A percentile compares a stretch with the other conserved stretches of the same genome.
These are phyloP conservation scores for Mycena kentingensis DNA, from an alignment of 768 basidiomycete genomes.

Conservation along the genomic window DNA sequence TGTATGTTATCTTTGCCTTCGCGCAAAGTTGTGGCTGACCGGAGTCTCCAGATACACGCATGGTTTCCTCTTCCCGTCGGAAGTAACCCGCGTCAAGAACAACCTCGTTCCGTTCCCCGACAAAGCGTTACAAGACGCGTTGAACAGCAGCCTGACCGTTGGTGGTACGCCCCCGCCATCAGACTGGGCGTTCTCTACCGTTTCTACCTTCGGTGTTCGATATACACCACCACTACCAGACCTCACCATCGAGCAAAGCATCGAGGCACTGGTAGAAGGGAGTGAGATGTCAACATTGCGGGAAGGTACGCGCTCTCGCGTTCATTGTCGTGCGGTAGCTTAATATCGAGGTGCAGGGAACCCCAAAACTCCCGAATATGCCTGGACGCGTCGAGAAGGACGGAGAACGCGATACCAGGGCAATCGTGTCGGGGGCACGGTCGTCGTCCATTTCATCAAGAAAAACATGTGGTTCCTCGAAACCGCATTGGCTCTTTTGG, in stretches of 20 bases:
- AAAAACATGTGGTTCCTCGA: conserved; percentile 96
- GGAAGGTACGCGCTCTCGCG: conserved; percentile 49
- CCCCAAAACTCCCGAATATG: conserved; percentile 59
- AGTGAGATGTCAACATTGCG: conserved; percentile 75
- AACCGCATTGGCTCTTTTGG: conserved; percentile 85
- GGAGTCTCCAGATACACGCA: conserved; percentile 72
- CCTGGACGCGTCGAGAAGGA: conserved; percentile 77
- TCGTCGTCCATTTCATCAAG: conserved; percentile 98
- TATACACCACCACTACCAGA: conserved; percentile 72
- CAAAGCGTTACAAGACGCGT: conserved; percentile 39
- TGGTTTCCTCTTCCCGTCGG: conserved; percentile 93
- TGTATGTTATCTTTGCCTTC: conserved; percentile 52
- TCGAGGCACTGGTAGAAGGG: conserved; percentile 94
- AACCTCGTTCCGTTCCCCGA: conserved; percentile 57
- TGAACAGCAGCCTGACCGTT: conserved; percentile 29
- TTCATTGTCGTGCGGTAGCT: neutral
- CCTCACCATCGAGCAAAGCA: conserved; percentile 65
- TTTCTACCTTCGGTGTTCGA: conserved; percentile 78
- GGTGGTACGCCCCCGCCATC: conserved; percentile 49
- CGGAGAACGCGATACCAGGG: conserved; percentile 62
- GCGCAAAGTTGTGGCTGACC: conserved; percentile 3
- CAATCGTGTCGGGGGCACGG: conserved; percentile 83
- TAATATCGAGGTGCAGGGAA: conserved; percentile 42
- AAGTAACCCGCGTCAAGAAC: conserved; percentile 68
- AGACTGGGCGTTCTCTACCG: conserved; percentile 78